Evolutionary conservation across 2,329 filamentous ascomycete species (phyloP).

Genomic region (Colletotrichum sp.): DNA sequence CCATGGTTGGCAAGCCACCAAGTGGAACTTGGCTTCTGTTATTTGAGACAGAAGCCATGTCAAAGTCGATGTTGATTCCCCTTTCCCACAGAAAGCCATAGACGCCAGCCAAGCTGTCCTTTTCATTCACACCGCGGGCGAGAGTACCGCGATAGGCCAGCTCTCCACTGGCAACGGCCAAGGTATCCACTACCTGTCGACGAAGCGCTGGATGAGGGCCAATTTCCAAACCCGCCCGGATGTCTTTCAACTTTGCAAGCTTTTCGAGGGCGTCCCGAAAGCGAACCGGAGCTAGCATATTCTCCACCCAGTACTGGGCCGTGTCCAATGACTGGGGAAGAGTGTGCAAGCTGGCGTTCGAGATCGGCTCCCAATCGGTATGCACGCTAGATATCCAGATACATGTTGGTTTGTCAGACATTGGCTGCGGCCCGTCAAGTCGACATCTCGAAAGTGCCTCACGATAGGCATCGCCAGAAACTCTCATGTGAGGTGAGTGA

Average conservation of each 20-base stretch:
- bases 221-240: conserved; percentile 26
- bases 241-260: background rate
- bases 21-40: background rate
- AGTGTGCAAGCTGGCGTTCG: background rate
- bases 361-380: conserved; percentile 1
- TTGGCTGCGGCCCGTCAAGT: conserved; percentile 12
- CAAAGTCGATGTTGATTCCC: conserved; percentile 6
- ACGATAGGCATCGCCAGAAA: background rate
- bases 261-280: conserved; percentile 24
- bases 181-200: conserved; percentile 37
- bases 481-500: conserved; percentile 31
- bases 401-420: conserved; percentile 31
- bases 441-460: background rate
- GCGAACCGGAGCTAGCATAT: conserved; percentile 30
- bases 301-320: conserved; percentile 29
- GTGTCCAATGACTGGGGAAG: background rate
- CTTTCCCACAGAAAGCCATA: conserved; percentile 24
- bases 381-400: background rate
- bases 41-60: background rate
- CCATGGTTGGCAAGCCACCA: background rate
- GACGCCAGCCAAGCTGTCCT: conserved; percentile 20
- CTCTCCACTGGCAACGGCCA: background rate
- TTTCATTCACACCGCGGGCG: conserved; percentile 21
- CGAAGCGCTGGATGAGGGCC: conserved; percentile 43
- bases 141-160: conserved; percentile 28